Conservation (phyloP, 2,329 filamentous ascomycete species). For the Botrytis elliptica region DNA sequence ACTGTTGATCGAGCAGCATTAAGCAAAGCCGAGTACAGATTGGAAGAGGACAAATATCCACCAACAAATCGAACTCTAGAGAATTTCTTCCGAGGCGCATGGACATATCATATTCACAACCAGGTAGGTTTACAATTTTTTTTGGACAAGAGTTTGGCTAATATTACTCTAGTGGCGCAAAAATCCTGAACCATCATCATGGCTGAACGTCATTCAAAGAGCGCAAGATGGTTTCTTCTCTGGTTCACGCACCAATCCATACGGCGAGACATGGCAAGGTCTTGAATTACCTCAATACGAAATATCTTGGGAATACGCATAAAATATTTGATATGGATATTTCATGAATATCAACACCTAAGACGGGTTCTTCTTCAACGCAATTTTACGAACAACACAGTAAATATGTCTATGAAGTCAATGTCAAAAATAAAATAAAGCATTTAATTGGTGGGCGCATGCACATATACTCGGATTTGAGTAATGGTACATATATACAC, state of each 20-base stretch:
- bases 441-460: conserved; percentile 4
- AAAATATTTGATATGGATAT: not conserved
- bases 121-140: conserved; percentile 44
- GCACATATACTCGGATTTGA: not conserved
- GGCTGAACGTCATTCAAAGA: conserved; percentile 52
- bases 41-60: conserved; percentile 52
- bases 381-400: conserved; percentile 8
- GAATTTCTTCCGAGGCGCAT: conserved; percentile 56
- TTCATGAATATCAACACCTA: not conserved
- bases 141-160: conserved; percentile 9
- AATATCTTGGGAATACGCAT: conserved; percentile 44
- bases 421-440: conserved; percentile 9
- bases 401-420: conserved; percentile 2
- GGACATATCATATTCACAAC: conserved; percentile 58
- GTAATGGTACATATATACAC: conserved; percentile 3
- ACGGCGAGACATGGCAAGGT: conserved; percentile 54
- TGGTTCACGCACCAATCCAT: conserved; percentile 49
- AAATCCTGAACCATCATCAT: conserved; percentile 55
- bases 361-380: not conserved
- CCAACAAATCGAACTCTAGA: conserved; percentile 56
- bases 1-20: conserved; percentile 33
- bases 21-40: conserved; percentile 45
- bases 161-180: conserved; percentile 49
- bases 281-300: conserved; percentile 49
- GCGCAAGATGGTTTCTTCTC: conserved; percentile 55